Percentiles rank a stretch among this genome's conserved stretches.
Conservation (phyloP, 352 stramenopile genomes). For the Aphanomyces stellatus region DNA sequence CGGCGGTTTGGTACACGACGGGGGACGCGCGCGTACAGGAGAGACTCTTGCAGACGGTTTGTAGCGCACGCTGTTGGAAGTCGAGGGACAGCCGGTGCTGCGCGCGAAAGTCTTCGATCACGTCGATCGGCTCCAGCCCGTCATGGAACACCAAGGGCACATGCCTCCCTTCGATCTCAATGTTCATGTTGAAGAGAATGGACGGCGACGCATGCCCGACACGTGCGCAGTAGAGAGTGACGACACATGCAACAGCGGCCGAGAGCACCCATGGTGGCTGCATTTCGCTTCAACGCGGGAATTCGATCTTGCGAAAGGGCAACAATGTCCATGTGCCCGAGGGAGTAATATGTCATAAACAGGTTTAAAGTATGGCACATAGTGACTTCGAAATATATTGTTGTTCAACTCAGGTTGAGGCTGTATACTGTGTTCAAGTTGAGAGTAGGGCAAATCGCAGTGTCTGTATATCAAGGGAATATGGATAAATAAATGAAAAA, state of each 20-base stretch:
- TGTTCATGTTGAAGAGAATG: not conserved
- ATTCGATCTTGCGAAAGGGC: not conserved
- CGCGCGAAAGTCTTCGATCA: constrained; percentile 39
- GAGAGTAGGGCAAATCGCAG: no score
- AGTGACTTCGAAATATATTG: no score
- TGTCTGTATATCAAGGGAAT: no score
- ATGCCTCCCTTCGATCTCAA: not conserved
- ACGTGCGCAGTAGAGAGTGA: no score
- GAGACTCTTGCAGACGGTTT: constrained; percentile 34
- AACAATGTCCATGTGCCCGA: no score
- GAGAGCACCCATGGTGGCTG: not conserved
- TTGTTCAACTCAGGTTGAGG: no score
- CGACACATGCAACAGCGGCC: no score
- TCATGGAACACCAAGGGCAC: not conserved
- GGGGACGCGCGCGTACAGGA: constrained; percentile 34
- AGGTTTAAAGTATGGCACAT: no score
- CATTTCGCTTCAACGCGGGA: not conserved
- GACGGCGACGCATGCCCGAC: no score
- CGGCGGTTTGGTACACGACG: constrained; percentile 34
- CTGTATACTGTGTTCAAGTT: no score
- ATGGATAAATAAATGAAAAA: no score
- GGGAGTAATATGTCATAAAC: no score
- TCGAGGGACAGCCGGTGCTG: constrained; percentile 26
- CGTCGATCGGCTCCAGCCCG: constrained; percentile 37
- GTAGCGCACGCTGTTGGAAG: constrained; percentile 35